Evolutionary conservation across 352 stramenopile species (phyloP).

Genomic region (Phytopythium mirpurense): DNA sequence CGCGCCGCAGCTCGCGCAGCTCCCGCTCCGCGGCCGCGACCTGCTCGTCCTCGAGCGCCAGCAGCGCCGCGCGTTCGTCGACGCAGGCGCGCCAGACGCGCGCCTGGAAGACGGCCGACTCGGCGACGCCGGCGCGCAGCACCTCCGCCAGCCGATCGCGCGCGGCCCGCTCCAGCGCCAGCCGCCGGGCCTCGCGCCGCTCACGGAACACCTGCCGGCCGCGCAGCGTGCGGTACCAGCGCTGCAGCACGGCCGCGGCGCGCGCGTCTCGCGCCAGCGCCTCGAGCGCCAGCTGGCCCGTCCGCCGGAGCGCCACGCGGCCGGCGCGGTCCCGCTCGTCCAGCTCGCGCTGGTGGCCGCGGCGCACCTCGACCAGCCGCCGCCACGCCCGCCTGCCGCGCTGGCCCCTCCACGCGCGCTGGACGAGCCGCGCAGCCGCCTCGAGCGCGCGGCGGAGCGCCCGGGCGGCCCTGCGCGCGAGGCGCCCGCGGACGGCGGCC

Average conservation of each 20-base stretch:
- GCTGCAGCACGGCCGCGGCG: conserved; percentile 45
- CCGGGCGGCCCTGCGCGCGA: conserved; percentile 25
- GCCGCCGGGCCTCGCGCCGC: conserved; percentile 17
- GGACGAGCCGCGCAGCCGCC: conserved; percentile 26
- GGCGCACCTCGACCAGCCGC: conserved; percentile 31
- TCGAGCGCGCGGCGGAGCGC: conserved; percentile 27
- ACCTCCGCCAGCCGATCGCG: conserved; percentile 28
- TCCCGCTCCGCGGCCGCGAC: conserved; percentile 38
- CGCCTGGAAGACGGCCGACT: conserved; percentile 58
- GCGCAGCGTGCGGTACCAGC: conserved; percentile 55
- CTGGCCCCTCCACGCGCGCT: conserved; percentile 62
- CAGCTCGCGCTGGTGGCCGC: conserved; percentile 34
- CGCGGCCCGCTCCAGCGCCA: conserved; percentile 17
- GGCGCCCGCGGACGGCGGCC: conserved; percentile 44
- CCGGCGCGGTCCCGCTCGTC: conserved; percentile 58
- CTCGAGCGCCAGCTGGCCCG: conserved; percentile 49
- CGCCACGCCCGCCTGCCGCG: conserved; percentile 55
- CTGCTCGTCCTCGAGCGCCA: conserved; percentile 36
- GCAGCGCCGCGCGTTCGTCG: conserved; percentile 36
- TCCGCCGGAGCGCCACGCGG: conserved; percentile 53
- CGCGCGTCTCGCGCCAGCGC: conserved; percentile 31
- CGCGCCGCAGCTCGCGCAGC: conserved; percentile 36
- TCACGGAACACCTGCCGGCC: conserved; percentile 54
- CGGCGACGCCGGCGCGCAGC: conserved; percentile 20
- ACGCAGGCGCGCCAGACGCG: conserved; percentile 64